phyloP scores from a whole-genome alignment of 73 alveolate genomes.

The Blepharisma japonicum region DNA sequence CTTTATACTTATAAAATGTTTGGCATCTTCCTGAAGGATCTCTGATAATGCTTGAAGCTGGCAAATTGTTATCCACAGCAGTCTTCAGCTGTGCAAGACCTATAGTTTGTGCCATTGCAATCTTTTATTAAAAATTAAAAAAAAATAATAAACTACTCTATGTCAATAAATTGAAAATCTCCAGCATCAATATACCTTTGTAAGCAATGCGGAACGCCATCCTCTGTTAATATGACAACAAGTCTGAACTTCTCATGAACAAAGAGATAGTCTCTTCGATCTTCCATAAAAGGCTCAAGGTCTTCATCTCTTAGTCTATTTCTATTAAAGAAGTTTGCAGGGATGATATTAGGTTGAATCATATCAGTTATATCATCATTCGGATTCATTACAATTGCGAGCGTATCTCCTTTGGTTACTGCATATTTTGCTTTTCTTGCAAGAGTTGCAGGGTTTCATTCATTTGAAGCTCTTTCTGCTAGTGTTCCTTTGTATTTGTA shows the following conservation, averaged over 20 bases:
- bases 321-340: no score
- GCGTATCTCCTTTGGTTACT: not conserved
- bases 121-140: no score
- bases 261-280: no score
- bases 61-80: not conserved
- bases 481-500: slow-evolving; percentile 22
- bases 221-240: no score
- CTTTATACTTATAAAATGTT: slow-evolving; percentile 22
- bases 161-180: no score
- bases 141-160: no score
- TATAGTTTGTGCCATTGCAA: not conserved
- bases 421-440: not conserved
- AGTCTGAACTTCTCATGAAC: no score
- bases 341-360: no score
- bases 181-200: no score
- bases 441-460: not conserved
- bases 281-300: no score
- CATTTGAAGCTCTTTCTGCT: slow-evolving; percentile 3
- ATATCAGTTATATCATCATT: not conserved
- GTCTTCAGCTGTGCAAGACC: not conserved
- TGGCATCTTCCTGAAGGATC: not conserved
- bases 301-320: no score
- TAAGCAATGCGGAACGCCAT: no score
- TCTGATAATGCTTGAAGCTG: not conserved
- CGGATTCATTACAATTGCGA: not conserved